Evolutionary conservation across 345 rosid genomes (phyloP), one percentile per base, ranked within the genome.

Genomic region (Gossypium herbaceum): DNA sequence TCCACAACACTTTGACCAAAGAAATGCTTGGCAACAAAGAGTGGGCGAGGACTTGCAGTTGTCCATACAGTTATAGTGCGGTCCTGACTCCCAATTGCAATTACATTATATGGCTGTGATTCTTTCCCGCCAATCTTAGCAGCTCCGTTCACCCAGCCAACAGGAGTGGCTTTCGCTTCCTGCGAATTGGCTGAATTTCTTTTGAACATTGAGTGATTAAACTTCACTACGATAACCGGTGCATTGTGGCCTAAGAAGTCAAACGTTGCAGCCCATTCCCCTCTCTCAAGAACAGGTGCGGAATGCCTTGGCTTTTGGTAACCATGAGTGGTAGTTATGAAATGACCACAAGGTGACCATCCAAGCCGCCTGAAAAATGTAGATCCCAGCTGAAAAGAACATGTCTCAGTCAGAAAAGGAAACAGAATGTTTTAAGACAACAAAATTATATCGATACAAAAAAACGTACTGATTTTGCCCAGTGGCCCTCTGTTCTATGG

Each of bases 221-320:
- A 96, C 79, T 92, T 93, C 78, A 92, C 99, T 45, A 92, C 98
- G 75, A 93, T 93, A 59, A 96, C 72, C 57, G 99, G 99, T 48
- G 98, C 98, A 92, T 91, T 93, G 79, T 96, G 99, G 58, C 99
- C 99, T 78, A 96, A 77, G 87, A 96, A 96, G 82, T 96, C 99
- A 73, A 92, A 96, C 50, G 97, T 88, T 43, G 92, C 99, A 68
- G 97, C 91, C 99, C 99, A 96, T 80, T 96, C 98, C 59, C 99
- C 99, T 83, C 99, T 89, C 82, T 93, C 98, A 9, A 96, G 86
- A 82, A 96, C 99, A 44, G 99, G 99, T 62, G 98, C 99, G 76
- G 99, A 96, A 86, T 96, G 99, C 88, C 94, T 92, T n/a, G 99
- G 99, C 83, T 93, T 96, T 86, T 96, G 99, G 86, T 82, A 96